Evolutionary conservation across 352 stramenopile genomes (phyloP).

Genomic region (Phytophthora podocarpi): DNA sequence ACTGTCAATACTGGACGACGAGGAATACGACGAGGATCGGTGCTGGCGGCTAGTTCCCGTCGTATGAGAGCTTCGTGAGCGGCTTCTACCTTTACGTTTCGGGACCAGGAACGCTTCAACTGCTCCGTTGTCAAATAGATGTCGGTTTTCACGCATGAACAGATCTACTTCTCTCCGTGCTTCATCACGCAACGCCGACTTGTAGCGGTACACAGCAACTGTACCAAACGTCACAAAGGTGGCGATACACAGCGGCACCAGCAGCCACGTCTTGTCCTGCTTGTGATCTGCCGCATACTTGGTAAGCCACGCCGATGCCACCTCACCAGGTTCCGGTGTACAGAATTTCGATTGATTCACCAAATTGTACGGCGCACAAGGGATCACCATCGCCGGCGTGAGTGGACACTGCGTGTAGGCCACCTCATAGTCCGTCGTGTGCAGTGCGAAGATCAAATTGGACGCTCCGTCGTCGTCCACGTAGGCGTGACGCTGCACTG

Average conservation of each 20-base stretch:
- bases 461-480: constrained; percentile 13
- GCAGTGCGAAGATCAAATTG: constrained; percentile 66
- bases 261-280: constrained; percentile 59
- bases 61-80: background rate
- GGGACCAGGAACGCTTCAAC: constrained; percentile 54
- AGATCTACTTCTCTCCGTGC: constrained; percentile 32
- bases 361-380: constrained; percentile 51
- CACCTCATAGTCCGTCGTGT: constrained; percentile 47
- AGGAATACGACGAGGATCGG: constrained; percentile 28
- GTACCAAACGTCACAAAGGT: constrained; percentile 54
- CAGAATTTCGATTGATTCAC: constrained; percentile 50
- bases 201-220: constrained; percentile 56
- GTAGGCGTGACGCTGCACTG: constrained; percentile 60
- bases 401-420: constrained; percentile 56
- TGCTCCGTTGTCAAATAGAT: constrained; percentile 50
- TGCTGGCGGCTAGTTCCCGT: constrained; percentile 3
- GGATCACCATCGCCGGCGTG: constrained; percentile 61
- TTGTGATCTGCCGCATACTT: constrained; percentile 60
- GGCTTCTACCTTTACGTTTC: constrained; percentile 18
- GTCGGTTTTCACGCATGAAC: constrained; percentile 43
- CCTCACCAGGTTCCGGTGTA: constrained; percentile 32
- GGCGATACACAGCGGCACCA: constrained; percentile 60
- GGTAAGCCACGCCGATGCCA: constrained; percentile 55
- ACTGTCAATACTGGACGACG: constrained; percentile 27
- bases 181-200: constrained; percentile 47